A percentile compares a stretch with the other conserved stretches of the same genome.
phyloP scores from a whole-genome alignment of 2,329 filamentous ascomycete species.

The Paecilomyces formosus region DNA sequence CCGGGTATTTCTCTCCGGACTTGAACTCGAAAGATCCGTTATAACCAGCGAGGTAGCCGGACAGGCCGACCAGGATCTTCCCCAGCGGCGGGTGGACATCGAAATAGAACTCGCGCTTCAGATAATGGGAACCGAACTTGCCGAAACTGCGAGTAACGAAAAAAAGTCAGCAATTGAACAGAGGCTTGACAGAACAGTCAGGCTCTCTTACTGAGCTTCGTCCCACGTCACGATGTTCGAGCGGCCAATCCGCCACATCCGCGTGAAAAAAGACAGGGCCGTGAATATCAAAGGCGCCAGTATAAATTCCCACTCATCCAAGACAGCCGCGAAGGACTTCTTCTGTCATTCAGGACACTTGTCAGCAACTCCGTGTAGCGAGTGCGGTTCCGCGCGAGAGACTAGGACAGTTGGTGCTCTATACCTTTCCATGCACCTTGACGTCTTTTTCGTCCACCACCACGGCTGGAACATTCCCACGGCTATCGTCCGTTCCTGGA shows the following conservation, averaged over 20 bases:
- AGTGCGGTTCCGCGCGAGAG: background rate
- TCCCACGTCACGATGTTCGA: conserved; percentile 70
- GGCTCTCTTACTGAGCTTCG: conserved; percentile 59
- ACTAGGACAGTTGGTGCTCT: background rate
- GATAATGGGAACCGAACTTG: conserved; percentile 98
- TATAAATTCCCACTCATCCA: conserved; percentile 55
- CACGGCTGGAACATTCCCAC: conserved; percentile 12
- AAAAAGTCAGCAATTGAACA: background rate
- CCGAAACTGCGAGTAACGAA: conserved; percentile 29
- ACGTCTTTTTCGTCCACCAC: conserved; percentile 11
- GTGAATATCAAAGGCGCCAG: conserved; percentile 59
- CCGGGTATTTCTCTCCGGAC: conserved; percentile 90
- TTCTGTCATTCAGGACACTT: conserved; percentile 14
- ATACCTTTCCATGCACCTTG: background rate
- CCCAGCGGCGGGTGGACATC: conserved; percentile 92
- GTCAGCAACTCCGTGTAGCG: background rate
- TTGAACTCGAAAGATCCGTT: conserved; percentile 99
- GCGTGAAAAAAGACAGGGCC: conserved; percentile 56
- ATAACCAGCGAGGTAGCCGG: conserved; percentile 92
- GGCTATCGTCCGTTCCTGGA: conserved; percentile 20
- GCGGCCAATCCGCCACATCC: conserved; percentile 60
- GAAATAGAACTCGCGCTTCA: conserved; percentile 99
- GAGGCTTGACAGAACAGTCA: background rate
- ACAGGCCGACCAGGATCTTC: conserved; percentile 96
- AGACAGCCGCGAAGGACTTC: conserved; percentile 27